Base-by-base conservation (phyloP, 108 stramenopile species). In the Cyclostephanos invisitatus region DNA sequence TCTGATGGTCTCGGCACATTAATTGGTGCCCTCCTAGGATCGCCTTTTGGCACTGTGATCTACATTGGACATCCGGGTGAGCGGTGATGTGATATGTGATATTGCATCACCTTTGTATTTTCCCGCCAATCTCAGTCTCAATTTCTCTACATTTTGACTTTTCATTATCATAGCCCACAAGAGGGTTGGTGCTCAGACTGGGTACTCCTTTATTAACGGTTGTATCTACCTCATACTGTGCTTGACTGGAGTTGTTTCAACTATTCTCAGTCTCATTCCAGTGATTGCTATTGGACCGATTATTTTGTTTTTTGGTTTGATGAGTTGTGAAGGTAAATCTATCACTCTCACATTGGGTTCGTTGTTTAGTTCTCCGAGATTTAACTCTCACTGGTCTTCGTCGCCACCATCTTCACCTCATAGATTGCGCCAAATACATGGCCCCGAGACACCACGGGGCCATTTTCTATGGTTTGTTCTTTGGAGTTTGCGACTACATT, bases 61-160 rank as follows among this genome's bases (percentile, higher is more conserved):
- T 87, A 87, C 80, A 83, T 88, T 71, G 89, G 89, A 44, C 89
- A 90, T 61, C 87, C 89, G 8, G 87, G 40, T 40, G 40, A 40
- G 40, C 9, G 7, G 9, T 3, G 40, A 8, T 11, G 40, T 8
- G 40, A 40, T 40, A 8, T 11, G 40, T 8, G 40, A 40, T 40
- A 7, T 40, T 40, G 40, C 11, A 11, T 40, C 40, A 40, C 9
- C 40, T 11, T 1, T 11, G n/a, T 40, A 8, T 40, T 40, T 40
- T 11, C 40, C 1, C 11, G 40, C 7, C 32, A 32, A 40, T 40
- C 11, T 3, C 40, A 1, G 5, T 7, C 5, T 40, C 8, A 11
- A 11, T 11, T 3, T 40, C 7, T 40, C 40, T 11, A n/a, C 40
- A 40, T 40, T 40, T 40, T 7, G 40, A 40, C 3, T 40, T 40